A percentile compares a stretch with the other conserved stretches of the same genome.
Conservation (phyloP, 345 rosid genomes). For the Gossypium mustelinum region DNA sequence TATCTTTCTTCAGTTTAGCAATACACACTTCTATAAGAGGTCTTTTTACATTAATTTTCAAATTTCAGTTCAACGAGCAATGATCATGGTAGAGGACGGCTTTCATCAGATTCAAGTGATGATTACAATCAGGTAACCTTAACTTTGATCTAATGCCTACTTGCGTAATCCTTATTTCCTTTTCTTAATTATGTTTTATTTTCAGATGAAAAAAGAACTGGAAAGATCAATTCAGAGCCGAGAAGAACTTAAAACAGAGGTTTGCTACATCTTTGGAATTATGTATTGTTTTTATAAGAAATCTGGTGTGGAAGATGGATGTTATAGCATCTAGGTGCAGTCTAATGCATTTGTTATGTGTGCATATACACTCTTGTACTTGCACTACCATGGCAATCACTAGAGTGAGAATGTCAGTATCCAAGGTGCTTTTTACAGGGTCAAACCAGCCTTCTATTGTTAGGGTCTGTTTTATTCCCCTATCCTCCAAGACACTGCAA, state of each 20-base stretch:
- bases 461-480: background rate
- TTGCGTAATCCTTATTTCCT: background rate
- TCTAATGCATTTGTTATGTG: background rate
- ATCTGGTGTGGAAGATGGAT: background rate
- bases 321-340: background rate
- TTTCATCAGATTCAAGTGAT: constrained; percentile 48
- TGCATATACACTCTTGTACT: background rate
- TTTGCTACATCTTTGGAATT: constrained; percentile 19
- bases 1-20: background rate
- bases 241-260: constrained; percentile 61
- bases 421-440: background rate
- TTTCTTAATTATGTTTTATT: constrained; percentile 10
- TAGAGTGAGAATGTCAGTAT: background rate
- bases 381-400: background rate
- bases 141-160: background rate
- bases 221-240: constrained; percentile 44
- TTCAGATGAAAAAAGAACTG: constrained; percentile 56
- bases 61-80: constrained; percentile 42
- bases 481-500: background rate
- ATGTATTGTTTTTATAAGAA: background rate
- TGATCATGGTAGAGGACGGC: constrained; percentile 35
- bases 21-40: background rate
- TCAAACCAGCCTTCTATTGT: background rate
- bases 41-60: constrained; percentile 6
- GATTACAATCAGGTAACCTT: constrained; percentile 46